Percentiles rank a stretch among this genome's conserved stretches.
Conservation (phyloP, 768 basidiomycete genomes). For the Inosperma sp. region DNA sequence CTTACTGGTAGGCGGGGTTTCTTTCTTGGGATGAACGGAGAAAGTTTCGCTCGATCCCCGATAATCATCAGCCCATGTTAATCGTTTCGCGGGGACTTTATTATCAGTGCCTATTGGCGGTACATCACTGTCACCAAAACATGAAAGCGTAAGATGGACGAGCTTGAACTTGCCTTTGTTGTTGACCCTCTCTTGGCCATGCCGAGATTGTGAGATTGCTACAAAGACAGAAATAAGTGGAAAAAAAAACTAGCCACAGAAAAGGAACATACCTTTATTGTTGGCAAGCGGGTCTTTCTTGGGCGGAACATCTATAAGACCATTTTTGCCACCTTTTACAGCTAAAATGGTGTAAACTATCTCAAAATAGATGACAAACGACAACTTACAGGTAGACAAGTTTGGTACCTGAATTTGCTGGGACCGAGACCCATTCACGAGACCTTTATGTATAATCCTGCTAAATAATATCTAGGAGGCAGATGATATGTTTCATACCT, state of each 20-base stretch:
- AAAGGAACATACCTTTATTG: background rate
- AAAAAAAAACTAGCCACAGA: background rate
- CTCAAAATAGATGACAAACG: background rate
- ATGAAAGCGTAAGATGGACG: background rate
- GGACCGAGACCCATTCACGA: background rate
- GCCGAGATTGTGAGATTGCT: background rate
- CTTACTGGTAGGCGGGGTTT: background rate
- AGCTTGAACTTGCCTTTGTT: background rate
- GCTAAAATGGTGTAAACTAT: background rate
- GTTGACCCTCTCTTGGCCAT: background rate
- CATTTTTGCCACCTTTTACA: background rate
- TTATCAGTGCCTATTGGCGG: background rate
- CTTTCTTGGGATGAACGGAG: background rate
- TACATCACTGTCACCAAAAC: background rate
- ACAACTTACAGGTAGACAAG: background rate
- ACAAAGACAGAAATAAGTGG: background rate
- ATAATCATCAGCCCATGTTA: conserved; percentile 6
- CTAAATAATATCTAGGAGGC: background rate
- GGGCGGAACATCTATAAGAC: background rate
- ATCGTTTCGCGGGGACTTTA: conserved; percentile 7
- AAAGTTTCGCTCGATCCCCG: conserved; percentile 4
- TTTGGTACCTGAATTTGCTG: background rate
- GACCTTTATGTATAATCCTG: background rate
- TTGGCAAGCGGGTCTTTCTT: background rate
- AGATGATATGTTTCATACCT: background rate